Evolutionary conservation across 768 basidiomycete species (phyloP).

Genomic region (Artomyces pyxidatus): DNA sequence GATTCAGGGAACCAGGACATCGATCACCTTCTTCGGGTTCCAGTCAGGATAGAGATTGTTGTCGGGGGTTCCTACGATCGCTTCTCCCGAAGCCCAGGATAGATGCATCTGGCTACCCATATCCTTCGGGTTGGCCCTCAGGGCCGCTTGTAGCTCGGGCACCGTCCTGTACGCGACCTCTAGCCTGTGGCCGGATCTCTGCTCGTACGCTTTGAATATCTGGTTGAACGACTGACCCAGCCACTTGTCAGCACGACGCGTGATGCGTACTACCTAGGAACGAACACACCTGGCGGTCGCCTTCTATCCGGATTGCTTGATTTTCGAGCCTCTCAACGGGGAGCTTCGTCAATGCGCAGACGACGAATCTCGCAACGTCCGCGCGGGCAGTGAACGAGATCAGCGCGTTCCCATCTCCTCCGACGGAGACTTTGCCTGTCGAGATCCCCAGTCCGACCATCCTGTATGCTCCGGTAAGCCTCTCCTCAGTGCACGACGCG

Average conservation of each 20-base stretch:
- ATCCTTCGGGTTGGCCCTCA: not conserved
- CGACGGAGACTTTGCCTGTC: not conserved
- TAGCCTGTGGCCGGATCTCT: not conserved
- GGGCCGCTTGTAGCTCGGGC: not conserved
- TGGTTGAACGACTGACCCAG: not conserved
- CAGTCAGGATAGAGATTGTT: not conserved
- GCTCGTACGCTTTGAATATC: not conserved
- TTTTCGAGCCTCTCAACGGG: not conserved
- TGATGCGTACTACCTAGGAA: not conserved
- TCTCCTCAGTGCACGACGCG: no score
- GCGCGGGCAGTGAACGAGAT: conserved; percentile 1
- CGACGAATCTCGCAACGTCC: conserved; percentile 3
- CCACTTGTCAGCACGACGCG: not conserved
- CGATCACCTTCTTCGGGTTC: not conserved
- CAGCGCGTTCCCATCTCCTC: conserved; percentile 1
- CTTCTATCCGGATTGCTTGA: not conserved
- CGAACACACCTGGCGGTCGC: not conserved
- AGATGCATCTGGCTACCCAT: not conserved
- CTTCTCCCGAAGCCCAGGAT: not conserved
- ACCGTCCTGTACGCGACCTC: not conserved
- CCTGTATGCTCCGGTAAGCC: not conserved
- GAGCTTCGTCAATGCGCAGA: not conserved
- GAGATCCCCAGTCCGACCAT: not conserved
- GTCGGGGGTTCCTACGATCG: not conserved
- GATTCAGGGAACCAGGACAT: not conserved